Conservation (phyloP, 495 filamentous ascomycete genomes). For the Hypoxylon trugodes region DNA sequence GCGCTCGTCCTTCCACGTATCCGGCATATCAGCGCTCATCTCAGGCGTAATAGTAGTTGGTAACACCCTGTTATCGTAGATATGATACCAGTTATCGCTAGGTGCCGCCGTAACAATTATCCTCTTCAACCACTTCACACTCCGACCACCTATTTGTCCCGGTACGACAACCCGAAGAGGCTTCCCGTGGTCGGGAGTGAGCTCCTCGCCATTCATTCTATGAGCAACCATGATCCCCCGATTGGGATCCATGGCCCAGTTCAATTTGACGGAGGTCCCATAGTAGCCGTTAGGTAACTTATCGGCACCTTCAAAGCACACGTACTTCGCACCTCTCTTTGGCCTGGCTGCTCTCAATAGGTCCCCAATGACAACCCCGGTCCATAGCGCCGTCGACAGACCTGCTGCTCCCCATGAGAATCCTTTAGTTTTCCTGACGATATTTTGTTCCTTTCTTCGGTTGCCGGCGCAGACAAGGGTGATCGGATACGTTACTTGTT, state of each 20-base stretch:
- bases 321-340: conserved; percentile 75
- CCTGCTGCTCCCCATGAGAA: conserved; percentile 97
- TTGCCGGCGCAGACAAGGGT: conserved; percentile 96
- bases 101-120: conserved; percentile 80
- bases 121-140: conserved; percentile 93
- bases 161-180: conserved; percentile 87
- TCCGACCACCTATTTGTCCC: conserved; percentile 92
- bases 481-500: conserved; percentile 86
- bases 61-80: conserved; percentile 91
- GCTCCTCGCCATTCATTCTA: conserved; percentile 89
- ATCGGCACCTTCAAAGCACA: conserved; percentile 95
- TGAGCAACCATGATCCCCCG: conserved; percentile 89
- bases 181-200: conserved; percentile 88
- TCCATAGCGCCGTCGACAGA: conserved; percentile 89
- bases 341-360: conserved; percentile 75
- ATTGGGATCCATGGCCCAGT: conserved; percentile 87
- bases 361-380: conserved; percentile 80
- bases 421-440: conserved; percentile 89
- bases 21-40: conserved; percentile 74
- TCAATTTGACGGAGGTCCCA: conserved; percentile 87
- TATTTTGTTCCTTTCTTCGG: conserved; percentile 92
- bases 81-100: conserved; percentile 96
- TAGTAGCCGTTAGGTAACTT: conserved; percentile 90
- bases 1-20: conserved; percentile 89
- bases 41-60: conserved; percentile 90